phyloP scores from a whole-genome alignment of 768 basidiomycete genomes.

The Hebeloma cylindrosporum region DNA sequence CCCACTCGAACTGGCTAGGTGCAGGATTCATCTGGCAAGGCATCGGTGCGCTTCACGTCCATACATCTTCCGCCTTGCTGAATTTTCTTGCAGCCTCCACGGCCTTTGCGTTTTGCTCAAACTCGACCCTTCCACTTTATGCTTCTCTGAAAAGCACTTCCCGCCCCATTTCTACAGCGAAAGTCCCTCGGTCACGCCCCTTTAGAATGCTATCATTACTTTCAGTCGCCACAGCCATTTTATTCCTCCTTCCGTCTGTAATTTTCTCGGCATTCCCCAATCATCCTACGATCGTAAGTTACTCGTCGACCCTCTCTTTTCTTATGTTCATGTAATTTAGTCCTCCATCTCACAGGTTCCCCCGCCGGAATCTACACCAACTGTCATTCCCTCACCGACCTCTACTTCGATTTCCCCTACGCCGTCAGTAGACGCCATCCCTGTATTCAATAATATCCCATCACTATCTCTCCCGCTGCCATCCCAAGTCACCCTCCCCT shows the following conservation, averaged over 20 bases:
- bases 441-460: constrained; percentile 16
- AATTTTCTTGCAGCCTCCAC: constrained; percentile 45
- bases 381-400: not conserved
- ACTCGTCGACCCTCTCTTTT: constrained; percentile 3
- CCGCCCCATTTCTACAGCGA: constrained; percentile 38
- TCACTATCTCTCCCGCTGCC: constrained; percentile 15
- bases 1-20: constrained; percentile 36
- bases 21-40: constrained; percentile 62
- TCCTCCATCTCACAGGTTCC: constrained; percentile 15
- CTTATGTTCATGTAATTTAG: constrained; percentile 24
- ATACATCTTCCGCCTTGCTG: constrained; percentile 7
- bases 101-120: constrained; percentile 65
- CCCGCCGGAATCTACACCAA: constrained; percentile 3
- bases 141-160: constrained; percentile 51
- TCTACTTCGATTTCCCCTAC: not conserved
- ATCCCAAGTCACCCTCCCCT: constrained; percentile 17
- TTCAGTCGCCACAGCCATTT: constrained; percentile 47
- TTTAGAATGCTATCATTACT: constrained; percentile 57
- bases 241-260: constrained; percentile 56
- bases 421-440: constrained; percentile 17
- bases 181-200: constrained; percentile 49
- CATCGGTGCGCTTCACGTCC: constrained; percentile 58
- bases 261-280: constrained; percentile 51
- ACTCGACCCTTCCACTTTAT: constrained; percentile 65
- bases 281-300: constrained; percentile 37